Conservation (phyloP, 257 asterid species). For the Ilex aquifolium region DNA sequence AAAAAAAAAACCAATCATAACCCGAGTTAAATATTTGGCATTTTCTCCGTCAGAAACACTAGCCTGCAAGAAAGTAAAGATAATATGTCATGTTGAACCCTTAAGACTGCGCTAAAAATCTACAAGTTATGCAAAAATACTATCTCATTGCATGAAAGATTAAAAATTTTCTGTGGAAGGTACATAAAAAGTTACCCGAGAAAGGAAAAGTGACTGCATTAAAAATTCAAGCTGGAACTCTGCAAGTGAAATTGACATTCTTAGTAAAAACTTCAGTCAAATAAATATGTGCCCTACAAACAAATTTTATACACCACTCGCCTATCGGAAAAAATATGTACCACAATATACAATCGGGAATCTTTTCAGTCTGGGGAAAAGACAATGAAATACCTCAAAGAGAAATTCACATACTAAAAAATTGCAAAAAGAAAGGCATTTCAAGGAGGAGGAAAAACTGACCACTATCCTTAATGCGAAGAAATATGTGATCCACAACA, state of each 20-base stretch:
- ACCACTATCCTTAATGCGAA: conserved; percentile 95
- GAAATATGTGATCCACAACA: conserved; percentile 87
- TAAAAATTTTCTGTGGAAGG: background rate
- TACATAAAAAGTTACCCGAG: conserved; percentile 54
- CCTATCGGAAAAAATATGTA: too few species aligned
- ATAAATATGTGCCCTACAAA: background rate
- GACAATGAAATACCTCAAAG: background rate
- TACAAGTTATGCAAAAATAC: background rate
- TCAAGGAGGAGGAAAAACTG: conserved; percentile 26
- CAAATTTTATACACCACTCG: background rate
- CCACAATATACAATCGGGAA: background rate
- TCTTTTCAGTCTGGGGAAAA: background rate
- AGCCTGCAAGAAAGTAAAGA: conserved; percentile 43
- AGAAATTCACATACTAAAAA: background rate
- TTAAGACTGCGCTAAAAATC: too few species aligned
- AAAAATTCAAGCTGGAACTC: conserved; percentile 94
- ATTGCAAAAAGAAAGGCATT: background rate
- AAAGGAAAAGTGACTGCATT: conserved; percentile 90
- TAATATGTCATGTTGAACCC: too few species aligned
- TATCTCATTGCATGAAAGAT: background rate
- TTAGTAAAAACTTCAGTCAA: background rate
- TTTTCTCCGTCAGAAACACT: conserved; percentile 83
- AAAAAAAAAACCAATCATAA: conserved; percentile 78
- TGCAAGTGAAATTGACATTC: conserved; percentile 33
- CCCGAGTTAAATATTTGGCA: conserved; percentile 62